phyloP scores from a whole-genome alignment of 805 yeast genomes.

The Cyberlindnera saturnus region DNA sequence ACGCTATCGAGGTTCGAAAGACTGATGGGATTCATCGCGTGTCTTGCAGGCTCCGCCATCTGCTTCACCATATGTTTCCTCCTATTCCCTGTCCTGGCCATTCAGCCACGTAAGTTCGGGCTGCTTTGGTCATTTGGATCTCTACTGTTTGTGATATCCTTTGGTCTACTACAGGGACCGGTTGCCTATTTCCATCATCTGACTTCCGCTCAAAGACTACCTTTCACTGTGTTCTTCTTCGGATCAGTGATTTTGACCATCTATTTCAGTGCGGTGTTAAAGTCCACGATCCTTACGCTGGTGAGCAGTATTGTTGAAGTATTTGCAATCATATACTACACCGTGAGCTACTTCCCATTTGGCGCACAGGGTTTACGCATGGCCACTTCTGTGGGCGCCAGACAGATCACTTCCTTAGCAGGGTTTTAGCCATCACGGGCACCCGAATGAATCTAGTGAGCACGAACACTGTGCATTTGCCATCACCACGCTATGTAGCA shows the following conservation, averaged over 20 bases:
- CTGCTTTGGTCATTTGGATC: slow-evolving; percentile 89
- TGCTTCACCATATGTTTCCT: slow-evolving; percentile 81
- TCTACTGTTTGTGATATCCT: slow-evolving; percentile 75
- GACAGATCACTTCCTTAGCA: slow-evolving; percentile 30
- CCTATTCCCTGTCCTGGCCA: slow-evolving; percentile 81
- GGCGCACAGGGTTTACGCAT: slow-evolving; percentile 73
- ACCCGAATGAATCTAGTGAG: background rate
- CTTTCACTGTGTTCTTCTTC: slow-evolving; percentile 77
- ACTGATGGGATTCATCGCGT: slow-evolving; percentile 67
- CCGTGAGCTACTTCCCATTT: slow-evolving; percentile 90
- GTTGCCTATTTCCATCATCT: slow-evolving; percentile 71
- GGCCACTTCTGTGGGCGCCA: slow-evolving; percentile 50
- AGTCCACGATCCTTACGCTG: slow-evolving; percentile 70
- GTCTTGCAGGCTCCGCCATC: slow-evolving; percentile 68
- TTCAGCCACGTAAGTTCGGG: slow-evolving; percentile 90
- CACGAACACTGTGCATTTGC: too few species aligned
- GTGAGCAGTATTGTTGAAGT: slow-evolving; percentile 72
- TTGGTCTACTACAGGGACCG: slow-evolving; percentile 92
- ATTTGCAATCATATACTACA: slow-evolving; percentile 83
- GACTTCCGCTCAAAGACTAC: slow-evolving; percentile 65
- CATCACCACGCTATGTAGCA: too few species aligned
- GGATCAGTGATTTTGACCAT: slow-evolving; percentile 75
- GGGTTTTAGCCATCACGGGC: slow-evolving; percentile 4
- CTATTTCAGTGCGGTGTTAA: slow-evolving; percentile 62
- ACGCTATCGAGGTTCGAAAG: slow-evolving; percentile 72